These are phyloP conservation scores for Zymoseptoria brevis DNA, from an alignment of 2,329 filamentous ascomycete genomes.

Conservation along the genomic window DNA sequence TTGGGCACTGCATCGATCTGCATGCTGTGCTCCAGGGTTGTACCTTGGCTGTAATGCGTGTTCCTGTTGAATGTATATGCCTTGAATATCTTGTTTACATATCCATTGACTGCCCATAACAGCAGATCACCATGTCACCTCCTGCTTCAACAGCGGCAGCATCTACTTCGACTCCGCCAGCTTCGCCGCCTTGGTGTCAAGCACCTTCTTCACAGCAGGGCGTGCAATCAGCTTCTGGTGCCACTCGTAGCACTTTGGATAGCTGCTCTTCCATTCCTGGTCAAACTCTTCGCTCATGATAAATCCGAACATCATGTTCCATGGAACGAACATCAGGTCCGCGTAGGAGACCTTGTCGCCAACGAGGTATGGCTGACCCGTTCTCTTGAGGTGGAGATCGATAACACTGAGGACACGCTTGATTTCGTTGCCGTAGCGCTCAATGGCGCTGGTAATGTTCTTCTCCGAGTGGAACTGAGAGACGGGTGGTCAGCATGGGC, in stretches of 20 bases:
- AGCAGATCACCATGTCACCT: neutral
- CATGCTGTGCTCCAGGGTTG: too few relatives aligned
- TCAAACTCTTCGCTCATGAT: slow-evolving; percentile 16
- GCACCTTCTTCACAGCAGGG: slow-evolving; percentile 23
- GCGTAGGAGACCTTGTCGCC: slow-evolving; percentile 37
- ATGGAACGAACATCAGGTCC: slow-evolving; percentile 36
- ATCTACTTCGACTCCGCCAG: slow-evolving; percentile 1
- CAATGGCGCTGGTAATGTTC: slow-evolving; percentile 32
- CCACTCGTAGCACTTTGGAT: slow-evolving; percentile 23
- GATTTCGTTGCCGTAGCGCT: slow-evolving; percentile 40
- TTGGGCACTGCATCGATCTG: too few relatives aligned
- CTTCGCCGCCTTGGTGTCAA: slow-evolving; percentile 18
- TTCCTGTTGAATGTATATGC: too few relatives aligned
- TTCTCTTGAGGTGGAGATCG: slow-evolving; percentile 31
- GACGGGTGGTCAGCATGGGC: neutral
- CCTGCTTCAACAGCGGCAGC: neutral
- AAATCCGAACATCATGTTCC: slow-evolving; percentile 19
- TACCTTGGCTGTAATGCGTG: too few relatives aligned
- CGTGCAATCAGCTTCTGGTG: slow-evolving; percentile 22
- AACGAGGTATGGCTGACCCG: slow-evolving; percentile 33
- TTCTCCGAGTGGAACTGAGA: slow-evolving; percentile 25
- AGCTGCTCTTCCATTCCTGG: slow-evolving; percentile 20
- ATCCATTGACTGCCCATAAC: neutral
- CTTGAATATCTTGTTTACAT: too few relatives aligned
- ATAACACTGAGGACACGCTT: slow-evolving; percentile 40